phyloP scores from a whole-genome alignment of 2,329 filamentous ascomycete species.

The Fusarium humuli region DNA sequence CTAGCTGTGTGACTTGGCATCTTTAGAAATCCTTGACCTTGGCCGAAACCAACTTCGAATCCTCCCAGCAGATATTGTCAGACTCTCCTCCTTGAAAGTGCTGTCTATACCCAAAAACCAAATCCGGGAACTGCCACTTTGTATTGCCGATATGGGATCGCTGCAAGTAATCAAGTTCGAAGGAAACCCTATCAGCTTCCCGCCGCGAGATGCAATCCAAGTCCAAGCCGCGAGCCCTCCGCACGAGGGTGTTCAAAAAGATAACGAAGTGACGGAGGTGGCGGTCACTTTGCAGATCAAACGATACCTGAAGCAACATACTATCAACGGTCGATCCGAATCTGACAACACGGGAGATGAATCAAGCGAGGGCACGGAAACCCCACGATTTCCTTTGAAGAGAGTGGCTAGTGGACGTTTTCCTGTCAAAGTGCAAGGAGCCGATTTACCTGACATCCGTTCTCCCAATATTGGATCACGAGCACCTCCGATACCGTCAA shows the following conservation, averaged over 20 bases:
- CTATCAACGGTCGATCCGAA: constrained; percentile 64
- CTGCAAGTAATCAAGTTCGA: constrained; percentile 90
- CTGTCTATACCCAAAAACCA: constrained; percentile 88
- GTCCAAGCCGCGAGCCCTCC: constrained; percentile 66
- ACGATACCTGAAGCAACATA: constrained; percentile 67
- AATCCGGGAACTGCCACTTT: constrained; percentile 84
- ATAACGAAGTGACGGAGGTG: constrained; percentile 73
- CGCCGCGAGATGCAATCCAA: constrained; percentile 76
- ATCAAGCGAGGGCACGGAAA: constrained; percentile 80
- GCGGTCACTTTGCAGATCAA: constrained; percentile 71
- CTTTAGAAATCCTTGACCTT: constrained; percentile 92
- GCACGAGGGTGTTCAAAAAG: constrained; percentile 63
- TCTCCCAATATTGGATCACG: constrained; percentile 72
- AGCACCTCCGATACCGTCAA: constrained; percentile 79
- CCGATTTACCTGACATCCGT: constrained; percentile 74
- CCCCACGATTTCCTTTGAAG: constrained; percentile 76
- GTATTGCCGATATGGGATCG: constrained; percentile 89
- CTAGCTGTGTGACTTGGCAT: constrained; percentile 85
- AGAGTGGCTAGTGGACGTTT: constrained; percentile 74
- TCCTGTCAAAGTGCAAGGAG: constrained; percentile 78
- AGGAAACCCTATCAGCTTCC: constrained; percentile 86
- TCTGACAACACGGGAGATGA: constrained; percentile 69
- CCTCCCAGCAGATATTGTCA: constrained; percentile 82
- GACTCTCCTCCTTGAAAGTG: constrained; percentile 87
- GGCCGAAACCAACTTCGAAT: constrained; percentile 85